phyloP scores from a whole-genome alignment of 2,329 filamentous ascomycete species.

The Hirsutella rhossiliensis region DNA sequence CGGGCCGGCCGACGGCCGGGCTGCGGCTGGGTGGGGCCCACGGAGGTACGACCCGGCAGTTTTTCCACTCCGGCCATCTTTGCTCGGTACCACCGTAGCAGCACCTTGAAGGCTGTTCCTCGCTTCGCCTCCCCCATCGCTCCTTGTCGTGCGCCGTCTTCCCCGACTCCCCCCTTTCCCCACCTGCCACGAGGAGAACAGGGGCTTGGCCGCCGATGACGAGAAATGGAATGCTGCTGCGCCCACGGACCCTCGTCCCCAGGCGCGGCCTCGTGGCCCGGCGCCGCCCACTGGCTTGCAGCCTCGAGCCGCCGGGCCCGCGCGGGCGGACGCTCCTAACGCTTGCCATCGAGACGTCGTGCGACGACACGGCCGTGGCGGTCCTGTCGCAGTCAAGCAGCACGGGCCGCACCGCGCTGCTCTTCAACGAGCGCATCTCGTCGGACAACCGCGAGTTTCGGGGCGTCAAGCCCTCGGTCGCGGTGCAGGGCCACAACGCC shows the following conservation, averaged over 20 bases:
- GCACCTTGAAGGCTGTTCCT: too few relatives aligned
- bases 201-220: too few relatives aligned
- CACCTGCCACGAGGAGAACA: too few relatives aligned
- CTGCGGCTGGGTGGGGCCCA: not conserved
- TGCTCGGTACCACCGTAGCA: too few relatives aligned
- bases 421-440: constrained; percentile 73
- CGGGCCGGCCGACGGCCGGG: not conserved
- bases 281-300: too few relatives aligned
- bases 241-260: too few relatives aligned
- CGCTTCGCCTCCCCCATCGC: too few relatives aligned
- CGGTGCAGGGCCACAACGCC: constrained; percentile 63
- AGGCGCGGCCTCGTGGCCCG: too few relatives aligned
- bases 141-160: too few relatives aligned
- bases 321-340: constrained; percentile 30
- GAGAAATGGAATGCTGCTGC: too few relatives aligned
- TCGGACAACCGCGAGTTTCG: constrained; percentile 62
- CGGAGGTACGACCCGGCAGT: not conserved
- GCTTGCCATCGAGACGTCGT: constrained; percentile 72
- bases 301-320: too few relatives aligned
- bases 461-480: constrained; percentile 69
- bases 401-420: constrained; percentile 38
- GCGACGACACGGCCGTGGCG: constrained; percentile 88
- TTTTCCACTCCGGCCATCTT: not conserved
- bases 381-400: constrained; percentile 46
- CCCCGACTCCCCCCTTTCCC: too few relatives aligned